These are phyloP conservation scores for Vitellaria paradoxa DNA, from an alignment of 179 eudicot genomes.

Conservation along the genomic window DNA sequence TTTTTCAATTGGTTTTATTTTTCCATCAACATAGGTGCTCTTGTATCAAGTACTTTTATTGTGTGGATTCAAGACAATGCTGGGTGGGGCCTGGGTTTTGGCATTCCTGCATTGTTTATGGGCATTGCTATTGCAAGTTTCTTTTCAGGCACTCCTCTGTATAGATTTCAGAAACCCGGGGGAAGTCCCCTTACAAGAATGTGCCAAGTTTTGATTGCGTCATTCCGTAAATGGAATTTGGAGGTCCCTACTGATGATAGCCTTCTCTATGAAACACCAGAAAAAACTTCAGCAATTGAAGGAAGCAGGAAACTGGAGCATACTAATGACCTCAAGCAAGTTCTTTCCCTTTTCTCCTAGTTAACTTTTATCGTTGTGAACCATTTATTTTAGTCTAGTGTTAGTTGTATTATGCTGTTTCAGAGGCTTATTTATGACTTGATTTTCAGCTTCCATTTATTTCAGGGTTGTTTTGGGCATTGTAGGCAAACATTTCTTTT, in stretches of 20 bases:
- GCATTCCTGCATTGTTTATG: constrained; percentile 48
- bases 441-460: background rate
- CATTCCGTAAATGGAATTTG: constrained; percentile 30
- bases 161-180: constrained; percentile 50
- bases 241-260: constrained; percentile 29
- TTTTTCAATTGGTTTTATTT: constrained; percentile 58
- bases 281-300: constrained; percentile 26
- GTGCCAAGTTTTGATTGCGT: constrained; percentile 47
- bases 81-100: constrained; percentile 60
- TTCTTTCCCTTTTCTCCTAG: background rate
- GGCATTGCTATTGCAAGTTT: constrained; percentile 37
- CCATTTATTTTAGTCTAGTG: background rate
- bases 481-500: background rate
- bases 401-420: constrained; percentile 1
- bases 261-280: constrained; percentile 42
- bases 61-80: constrained; percentile 58
- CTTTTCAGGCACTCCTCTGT: constrained; percentile 38
- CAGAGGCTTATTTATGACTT: background rate
- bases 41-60: constrained; percentile 41
- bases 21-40: constrained; percentile 40
- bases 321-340: constrained; percentile 40
- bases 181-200: constrained; percentile 51
- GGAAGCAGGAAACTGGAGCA: constrained; percentile 50
- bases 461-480: background rate
- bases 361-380: background rate